Percentiles rank a stretch among this genome's conserved stretches.
Evolutionary conservation across 139 green algal genomes (phyloP).

Genomic region (Coccomyxa sp.): DNA sequence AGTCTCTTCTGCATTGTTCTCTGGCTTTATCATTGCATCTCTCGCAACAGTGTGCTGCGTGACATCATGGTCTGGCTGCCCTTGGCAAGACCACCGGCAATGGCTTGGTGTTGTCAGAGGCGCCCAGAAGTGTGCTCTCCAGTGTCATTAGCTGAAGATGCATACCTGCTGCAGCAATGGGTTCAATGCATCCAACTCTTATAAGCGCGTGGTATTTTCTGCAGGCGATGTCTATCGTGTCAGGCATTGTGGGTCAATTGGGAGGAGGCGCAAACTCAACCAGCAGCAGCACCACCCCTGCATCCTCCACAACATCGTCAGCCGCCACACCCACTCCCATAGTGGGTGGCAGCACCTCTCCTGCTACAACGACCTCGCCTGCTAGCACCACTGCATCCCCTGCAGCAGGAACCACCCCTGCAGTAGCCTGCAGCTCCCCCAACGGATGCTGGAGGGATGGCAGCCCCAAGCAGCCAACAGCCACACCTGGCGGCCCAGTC

Average conservation of each 20-base stretch:
- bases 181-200: neutral
- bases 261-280: neutral
- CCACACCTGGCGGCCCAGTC: no score
- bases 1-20: neutral
- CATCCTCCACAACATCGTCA: neutral
- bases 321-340: no score
- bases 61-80: no score
- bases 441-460: no score
- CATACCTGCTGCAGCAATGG: neutral
- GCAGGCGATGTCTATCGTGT: neutral
- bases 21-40: neutral
- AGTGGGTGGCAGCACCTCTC: no score
- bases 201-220: neutral
- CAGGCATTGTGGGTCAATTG: neutral
- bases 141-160: neutral
- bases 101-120: no score
- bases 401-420: neutral
- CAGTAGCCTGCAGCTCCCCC: no score
- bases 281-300: neutral
- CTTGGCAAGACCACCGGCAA: no score
- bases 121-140: no score
- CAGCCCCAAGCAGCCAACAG: no score
- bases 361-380: neutral
- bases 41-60: no score
- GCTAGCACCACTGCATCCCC: no score